These are phyloP conservation scores for Cardiospermum halicacabum DNA, from an alignment of 345 rosid genomes.

Conservation along the genomic window DNA sequence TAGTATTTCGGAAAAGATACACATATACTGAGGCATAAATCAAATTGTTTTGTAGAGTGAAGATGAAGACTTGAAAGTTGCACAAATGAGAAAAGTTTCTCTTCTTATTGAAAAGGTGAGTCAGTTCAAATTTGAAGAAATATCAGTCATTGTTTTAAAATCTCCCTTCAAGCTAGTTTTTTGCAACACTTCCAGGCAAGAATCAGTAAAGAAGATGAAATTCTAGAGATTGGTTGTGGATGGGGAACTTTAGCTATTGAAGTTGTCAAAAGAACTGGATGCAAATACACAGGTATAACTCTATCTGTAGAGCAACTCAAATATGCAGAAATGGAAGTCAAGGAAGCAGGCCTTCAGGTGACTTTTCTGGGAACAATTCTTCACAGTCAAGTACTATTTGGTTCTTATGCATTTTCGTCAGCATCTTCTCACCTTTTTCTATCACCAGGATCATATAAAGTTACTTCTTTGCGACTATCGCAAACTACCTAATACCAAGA, in stretches of 20 bases:
- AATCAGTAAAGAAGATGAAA: slow-evolving; percentile 49
- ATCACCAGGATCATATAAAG: slow-evolving; percentile 48
- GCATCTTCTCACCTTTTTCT: background rate
- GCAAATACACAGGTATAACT: slow-evolving; percentile 83
- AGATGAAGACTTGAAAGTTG: slow-evolving; percentile 62
- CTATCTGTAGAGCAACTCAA: slow-evolving; percentile 71
- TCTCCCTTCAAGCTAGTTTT: background rate
- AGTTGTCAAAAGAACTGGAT: slow-evolving; percentile 79
- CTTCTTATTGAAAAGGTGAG: slow-evolving; percentile 69
- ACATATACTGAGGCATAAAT: background rate
- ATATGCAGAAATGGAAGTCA: slow-evolving; percentile 62
- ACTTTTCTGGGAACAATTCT: background rate
- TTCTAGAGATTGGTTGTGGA: slow-evolving; percentile 89
- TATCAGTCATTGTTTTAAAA: background rate
- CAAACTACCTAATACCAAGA: slow-evolving; percentile 44
- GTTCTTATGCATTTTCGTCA: too few species aligned
- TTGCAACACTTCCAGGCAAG: slow-evolving; percentile 37
- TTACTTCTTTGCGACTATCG: slow-evolving; percentile 79
- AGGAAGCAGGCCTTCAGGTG: slow-evolving; percentile 90
- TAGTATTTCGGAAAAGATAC: background rate
- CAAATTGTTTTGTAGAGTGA: slow-evolving; percentile 32
- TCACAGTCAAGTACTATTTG: too few species aligned
- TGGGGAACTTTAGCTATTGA: slow-evolving; percentile 94
- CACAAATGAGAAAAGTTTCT: slow-evolving; percentile 71
- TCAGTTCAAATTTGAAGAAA: background rate